Conservation (phyloP, 441 rosid species). For the Rhodomyrtus psidioides region DNA sequence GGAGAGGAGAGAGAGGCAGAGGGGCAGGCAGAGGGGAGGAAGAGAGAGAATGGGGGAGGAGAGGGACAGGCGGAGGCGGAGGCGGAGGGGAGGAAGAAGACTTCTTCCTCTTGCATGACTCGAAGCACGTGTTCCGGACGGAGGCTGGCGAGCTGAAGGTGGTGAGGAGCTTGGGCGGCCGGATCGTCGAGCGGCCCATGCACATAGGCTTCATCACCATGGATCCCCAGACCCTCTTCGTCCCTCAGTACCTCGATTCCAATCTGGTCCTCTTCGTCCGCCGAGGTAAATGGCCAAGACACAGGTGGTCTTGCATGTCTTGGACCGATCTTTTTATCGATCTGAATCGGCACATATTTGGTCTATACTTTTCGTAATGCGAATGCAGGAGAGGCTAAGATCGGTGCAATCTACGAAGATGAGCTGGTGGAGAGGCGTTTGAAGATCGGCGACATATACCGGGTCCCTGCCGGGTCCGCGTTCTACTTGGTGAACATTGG, state of each 20-base stretch:
- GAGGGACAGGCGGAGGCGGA: neutral
- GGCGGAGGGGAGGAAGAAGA: constrained; percentile 3
- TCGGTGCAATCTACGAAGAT: constrained; percentile 54
- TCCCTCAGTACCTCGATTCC: constrained; percentile 81
- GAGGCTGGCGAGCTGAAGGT: constrained; percentile 76
- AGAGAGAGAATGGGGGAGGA: constrained; percentile 3
- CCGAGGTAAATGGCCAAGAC: constrained; percentile 27
- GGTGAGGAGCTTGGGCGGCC: constrained; percentile 34
- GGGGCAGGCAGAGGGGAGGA: neutral
- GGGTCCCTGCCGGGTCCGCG: constrained; percentile 69
- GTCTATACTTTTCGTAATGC: neutral
- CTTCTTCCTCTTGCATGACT: constrained; percentile 44
- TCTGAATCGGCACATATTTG: neutral
- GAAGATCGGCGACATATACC: constrained; percentile 56
- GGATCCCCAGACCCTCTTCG: constrained; percentile 73
- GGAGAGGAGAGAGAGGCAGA: neutral
- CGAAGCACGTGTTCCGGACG: constrained; percentile 48
- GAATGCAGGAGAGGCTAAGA: constrained; percentile 73
- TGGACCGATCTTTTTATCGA: neutral
- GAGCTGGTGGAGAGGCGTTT: constrained; percentile 47
- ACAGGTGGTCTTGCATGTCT: neutral
- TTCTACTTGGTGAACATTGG: constrained; percentile 68
- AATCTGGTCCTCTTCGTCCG: constrained; percentile 58
- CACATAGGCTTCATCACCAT: constrained; percentile 78
- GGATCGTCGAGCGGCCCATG: constrained; percentile 38